These are phyloP conservation scores for Alopecurus myosuroides DNA, from an alignment of 176 grass and related monocot species.

Conservation along the genomic window DNA sequence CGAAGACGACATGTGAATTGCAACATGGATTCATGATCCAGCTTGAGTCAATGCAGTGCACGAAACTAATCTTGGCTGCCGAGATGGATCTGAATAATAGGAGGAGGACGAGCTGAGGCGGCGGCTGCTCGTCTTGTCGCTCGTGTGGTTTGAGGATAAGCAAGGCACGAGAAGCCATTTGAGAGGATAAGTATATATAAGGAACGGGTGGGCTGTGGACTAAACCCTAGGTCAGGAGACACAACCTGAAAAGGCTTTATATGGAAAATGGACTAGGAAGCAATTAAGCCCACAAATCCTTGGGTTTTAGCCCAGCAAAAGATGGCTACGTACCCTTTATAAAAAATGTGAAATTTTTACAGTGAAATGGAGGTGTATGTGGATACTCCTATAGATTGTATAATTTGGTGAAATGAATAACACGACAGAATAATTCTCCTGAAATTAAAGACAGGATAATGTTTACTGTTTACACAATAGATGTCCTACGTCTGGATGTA, in stretches of 20 bases:
- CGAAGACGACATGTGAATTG: not conserved
- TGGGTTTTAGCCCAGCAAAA: not conserved
- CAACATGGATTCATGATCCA: not conserved
- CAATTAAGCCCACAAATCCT: not conserved
- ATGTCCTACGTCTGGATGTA: no score
- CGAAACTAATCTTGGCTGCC: not conserved
- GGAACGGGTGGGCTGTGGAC: not conserved
- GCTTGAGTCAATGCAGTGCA: not conserved
- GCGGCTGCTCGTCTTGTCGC: not conserved
- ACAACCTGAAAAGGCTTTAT: not conserved
- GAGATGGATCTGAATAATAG: not conserved
- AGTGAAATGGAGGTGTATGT: not conserved
- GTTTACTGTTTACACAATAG: no score
- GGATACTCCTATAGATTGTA: not conserved
- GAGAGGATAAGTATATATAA: not conserved
- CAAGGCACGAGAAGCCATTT: not conserved
- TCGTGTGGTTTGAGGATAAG: not conserved
- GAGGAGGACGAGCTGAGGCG: not conserved
- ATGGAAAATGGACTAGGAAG: not conserved
- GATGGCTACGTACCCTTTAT: not conserved
- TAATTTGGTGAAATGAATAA: no score
- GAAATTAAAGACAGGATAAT: not conserved
- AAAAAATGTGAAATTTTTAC: no score
- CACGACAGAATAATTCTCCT: no score
- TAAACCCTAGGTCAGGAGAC: not conserved